A percentile compares a stretch with the other conserved stretches of the same genome.
Conservation (phyloP, 345 rosid genomes). For the Bretschneidera sinensis region DNA sequence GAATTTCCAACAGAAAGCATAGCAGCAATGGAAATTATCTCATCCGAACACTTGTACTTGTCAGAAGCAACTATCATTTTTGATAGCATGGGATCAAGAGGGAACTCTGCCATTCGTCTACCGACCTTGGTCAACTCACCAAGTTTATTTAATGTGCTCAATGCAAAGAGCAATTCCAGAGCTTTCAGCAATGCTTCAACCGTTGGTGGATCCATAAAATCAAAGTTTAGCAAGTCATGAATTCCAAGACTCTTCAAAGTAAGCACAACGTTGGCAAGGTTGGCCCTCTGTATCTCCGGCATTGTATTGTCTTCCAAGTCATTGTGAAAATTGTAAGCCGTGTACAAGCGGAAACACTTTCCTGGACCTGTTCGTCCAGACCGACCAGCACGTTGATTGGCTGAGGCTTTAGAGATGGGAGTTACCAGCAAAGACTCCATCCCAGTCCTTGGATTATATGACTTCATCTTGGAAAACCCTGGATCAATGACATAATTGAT, state of each 20-base stretch:
- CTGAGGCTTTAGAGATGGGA: slow-evolving; percentile 96
- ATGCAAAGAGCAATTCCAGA: slow-evolving; percentile 74
- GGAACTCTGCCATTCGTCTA: slow-evolving; percentile 94
- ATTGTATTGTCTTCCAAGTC: slow-evolving; percentile 91
- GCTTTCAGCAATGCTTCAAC: slow-evolving; percentile 94
- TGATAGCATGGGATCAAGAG: slow-evolving; percentile 90
- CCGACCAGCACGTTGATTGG: slow-evolving; percentile 91
- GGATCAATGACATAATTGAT: slow-evolving; percentile 94
- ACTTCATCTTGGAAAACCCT: slow-evolving; percentile 93
- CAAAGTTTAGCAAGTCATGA: slow-evolving; percentile 83
- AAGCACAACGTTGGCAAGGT: slow-evolving; percentile 93
- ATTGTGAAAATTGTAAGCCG: slow-evolving; percentile 68
- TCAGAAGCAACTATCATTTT: slow-evolving; percentile 94
- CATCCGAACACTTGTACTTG: slow-evolving; percentile 86
- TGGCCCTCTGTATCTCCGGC: slow-evolving; percentile 93
- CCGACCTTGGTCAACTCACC: slow-evolving; percentile 97
- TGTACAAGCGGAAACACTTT: slow-evolving; percentile 82
- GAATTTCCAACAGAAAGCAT: slow-evolving; percentile 97
- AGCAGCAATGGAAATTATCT: slow-evolving; percentile 78
- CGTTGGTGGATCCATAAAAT: slow-evolving; percentile 98
- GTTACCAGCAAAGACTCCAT: slow-evolving; percentile 91
- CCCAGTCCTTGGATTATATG: slow-evolving; percentile 95
- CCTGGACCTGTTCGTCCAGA: slow-evolving; percentile 99
- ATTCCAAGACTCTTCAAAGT: slow-evolving; percentile 96
- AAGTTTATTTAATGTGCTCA: slow-evolving; percentile 81